Evolutionary conservation across 495 filamentous ascomycete genomes (phyloP), one percentile per base, ranked within the genome.

Genomic region (Penicillium crystallinum): DNA sequence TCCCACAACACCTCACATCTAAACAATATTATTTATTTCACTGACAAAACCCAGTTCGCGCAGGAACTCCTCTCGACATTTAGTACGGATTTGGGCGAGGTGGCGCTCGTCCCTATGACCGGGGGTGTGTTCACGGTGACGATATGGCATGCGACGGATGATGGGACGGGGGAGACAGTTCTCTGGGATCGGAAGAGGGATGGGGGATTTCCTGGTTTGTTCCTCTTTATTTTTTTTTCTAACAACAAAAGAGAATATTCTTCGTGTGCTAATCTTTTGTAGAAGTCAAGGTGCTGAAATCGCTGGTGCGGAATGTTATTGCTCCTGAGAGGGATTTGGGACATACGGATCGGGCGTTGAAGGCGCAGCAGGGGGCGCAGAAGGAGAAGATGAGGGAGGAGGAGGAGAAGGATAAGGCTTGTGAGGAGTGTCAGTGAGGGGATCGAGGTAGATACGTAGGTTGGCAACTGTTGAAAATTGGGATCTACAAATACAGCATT

Each of bases 61-160:
- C 93, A 98, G 81, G 93, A 98, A 71, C 88, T 98, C 46, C 85
- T 98, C 53, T 93, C 89, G n/a, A 98, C 93, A 6, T 98, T 98
- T 75, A 77, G 80, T 44, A 91, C 84, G 11, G 77, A 84, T 49
- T 77, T 98, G 0, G 91, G 92, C 39, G 92, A 97, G 68, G 86
- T 98, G 12, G 82, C 93, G n/a, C 82, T 98, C 0, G 79, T 92
- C 35, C 93, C 93, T 0, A 65, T 83, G 15, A 95, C 89, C 0
- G 91, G 93, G 21, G 93, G 93, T 0, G 69, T 87, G 19, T 98
- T 98, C 64, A 76, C 79, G 11, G 81, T 96, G 5, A 77, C 84
- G 41, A 81, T 90, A 33, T 71, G 75, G 55, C 68, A 75, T 59
- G 53, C 25, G n/a, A 21, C 19, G 23, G 41, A 29, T 4, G 55